phyloP scores from a whole-genome alignment of 2,329 filamentous ascomycete species.

The Penicillium sclerotiorum region DNA sequence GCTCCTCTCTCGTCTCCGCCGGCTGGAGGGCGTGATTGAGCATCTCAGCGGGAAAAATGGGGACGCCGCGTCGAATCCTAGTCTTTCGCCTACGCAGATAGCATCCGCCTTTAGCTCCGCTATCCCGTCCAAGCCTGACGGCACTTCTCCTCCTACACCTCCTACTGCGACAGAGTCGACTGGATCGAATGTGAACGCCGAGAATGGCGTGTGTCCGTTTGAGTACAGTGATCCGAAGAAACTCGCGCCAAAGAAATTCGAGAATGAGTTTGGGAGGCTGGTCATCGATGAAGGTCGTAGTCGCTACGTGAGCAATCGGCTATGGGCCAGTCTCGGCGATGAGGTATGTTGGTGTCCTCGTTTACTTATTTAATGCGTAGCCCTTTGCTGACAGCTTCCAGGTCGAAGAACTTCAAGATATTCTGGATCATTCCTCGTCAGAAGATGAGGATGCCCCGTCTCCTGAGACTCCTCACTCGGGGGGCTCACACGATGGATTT shows the following conservation, averaged over 20 bases:
- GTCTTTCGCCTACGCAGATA: slow-evolving; percentile 11
- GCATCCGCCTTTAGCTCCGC: slow-evolving; percentile 1
- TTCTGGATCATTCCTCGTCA: slow-evolving; percentile 60
- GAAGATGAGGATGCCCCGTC: slow-evolving; percentile 59
- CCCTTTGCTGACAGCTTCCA: slow-evolving; percentile 26
- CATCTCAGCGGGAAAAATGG: slow-evolving; percentile 54
- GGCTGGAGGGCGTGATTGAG: slow-evolving; percentile 64
- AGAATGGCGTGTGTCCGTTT: slow-evolving; percentile 18
- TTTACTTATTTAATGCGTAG: not conserved
- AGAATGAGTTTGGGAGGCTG: slow-evolving; percentile 56
- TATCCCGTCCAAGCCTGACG: not conserved
- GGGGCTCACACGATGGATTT: slow-evolving; percentile 60
- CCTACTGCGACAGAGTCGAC: not conserved
- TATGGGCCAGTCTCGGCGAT: slow-evolving; percentile 64
- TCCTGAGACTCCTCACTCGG: slow-evolving; percentile 44
- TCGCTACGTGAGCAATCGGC: slow-evolving; percentile 64
- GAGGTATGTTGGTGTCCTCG: slow-evolving; percentile 51
- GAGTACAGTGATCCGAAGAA: slow-evolving; percentile 28
- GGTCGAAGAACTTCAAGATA: slow-evolving; percentile 65
- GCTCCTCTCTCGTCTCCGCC: slow-evolving; percentile 58
- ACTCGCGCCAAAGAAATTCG: slow-evolving; percentile 21
- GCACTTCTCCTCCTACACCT: slow-evolving; percentile 12
- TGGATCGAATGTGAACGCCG: not conserved
- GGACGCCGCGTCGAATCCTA: slow-evolving; percentile 24
- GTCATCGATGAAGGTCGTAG: slow-evolving; percentile 63